A percentile compares a stretch with the other conserved stretches of the same genome.
phyloP scores from a whole-genome alignment of 1,284 basidiomycete species.

The Rhodotorula sp. region DNA sequence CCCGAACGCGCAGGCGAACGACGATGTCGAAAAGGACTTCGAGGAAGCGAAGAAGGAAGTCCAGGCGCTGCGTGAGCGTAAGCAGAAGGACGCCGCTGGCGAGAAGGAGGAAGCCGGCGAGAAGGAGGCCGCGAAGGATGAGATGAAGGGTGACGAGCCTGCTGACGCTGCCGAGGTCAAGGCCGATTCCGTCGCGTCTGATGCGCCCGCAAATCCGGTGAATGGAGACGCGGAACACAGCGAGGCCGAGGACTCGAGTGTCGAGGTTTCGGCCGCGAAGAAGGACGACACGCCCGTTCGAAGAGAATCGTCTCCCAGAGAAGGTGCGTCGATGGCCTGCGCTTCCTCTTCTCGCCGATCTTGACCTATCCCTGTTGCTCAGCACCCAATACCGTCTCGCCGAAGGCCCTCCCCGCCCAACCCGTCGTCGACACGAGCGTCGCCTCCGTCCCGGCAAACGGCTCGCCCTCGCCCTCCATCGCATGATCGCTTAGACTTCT shows the following conservation, averaged over 20 bases:
- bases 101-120: not conserved
- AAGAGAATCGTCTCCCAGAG: not conserved
- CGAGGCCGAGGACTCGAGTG: too few species aligned
- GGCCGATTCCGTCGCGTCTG: not conserved
- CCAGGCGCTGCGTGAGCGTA: slow-evolving; percentile 1
- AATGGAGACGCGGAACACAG: not conserved
- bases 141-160: not conserved
- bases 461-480: not conserved
- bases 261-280: too few species aligned
- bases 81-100: not conserved
- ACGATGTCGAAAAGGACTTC: slow-evolving; percentile 26
- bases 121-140: not conserved
- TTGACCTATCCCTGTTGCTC: not conserved
- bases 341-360: not conserved
- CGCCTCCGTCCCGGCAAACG: slow-evolving; percentile 7
- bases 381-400: slow-evolving; percentile 17
- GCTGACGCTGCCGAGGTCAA: not conserved
- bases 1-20: slow-evolving; percentile 31
- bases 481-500: not conserved
- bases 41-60: slow-evolving; percentile 21
- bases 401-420: slow-evolving; percentile 15
- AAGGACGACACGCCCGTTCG: too few species aligned
- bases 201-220: not conserved
- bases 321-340: not conserved
- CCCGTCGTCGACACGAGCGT: slow-evolving; percentile 24